Conservation (phyloP, 2,329 filamentous ascomycete genomes). For the Tolypocladium paradoxum region DNA sequence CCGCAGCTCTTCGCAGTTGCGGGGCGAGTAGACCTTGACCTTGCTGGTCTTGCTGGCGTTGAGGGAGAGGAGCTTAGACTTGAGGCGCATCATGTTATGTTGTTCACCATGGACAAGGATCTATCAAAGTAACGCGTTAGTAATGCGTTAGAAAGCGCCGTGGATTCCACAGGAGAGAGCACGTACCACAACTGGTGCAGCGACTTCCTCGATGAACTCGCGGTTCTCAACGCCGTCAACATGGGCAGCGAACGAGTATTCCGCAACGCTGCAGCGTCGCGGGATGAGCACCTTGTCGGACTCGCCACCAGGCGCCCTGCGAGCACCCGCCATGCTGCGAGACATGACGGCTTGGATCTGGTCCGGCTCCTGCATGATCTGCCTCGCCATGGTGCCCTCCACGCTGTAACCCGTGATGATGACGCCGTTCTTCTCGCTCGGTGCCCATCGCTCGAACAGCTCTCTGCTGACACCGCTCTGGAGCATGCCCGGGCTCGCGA, state of each 20-base stretch:
- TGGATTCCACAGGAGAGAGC: constrained; percentile 1
- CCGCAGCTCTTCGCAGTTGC: constrained; percentile 87
- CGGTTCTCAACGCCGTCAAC: constrained; percentile 93
- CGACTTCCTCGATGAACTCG: constrained; percentile 92
- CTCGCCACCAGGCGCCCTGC: constrained; percentile 53
- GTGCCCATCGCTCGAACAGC: constrained; percentile 89
- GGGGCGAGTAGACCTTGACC: constrained; percentile 85
- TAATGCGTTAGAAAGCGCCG: background rate
- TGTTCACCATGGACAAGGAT: constrained; percentile 96
- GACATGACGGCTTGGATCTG: constrained; percentile 92
- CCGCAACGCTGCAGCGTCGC: constrained; percentile 81
- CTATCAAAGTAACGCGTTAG: constrained; percentile 27
- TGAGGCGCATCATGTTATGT: constrained; percentile 95
- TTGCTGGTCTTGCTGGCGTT: constrained; percentile 73
- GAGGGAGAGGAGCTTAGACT: constrained; percentile 87
- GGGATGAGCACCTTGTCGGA: constrained; percentile 88
- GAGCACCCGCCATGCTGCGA: constrained; percentile 51
- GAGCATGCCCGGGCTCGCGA: constrained; percentile 95
- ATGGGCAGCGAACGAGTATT: constrained; percentile 92
- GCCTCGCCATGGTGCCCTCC: constrained; percentile 95
- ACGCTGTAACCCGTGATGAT: constrained; percentile 98
- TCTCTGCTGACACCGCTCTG: constrained; percentile 93
- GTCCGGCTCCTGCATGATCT: constrained; percentile 89
- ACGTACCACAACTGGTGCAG: constrained; percentile 83
- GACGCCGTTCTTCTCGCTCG: constrained; percentile 93